Percentiles rank a stretch among this genome's conserved stretches.
Evolutionary conservation across 805 yeast genomes (phyloP).

Genomic region (Yarrowia sp.): DNA sequence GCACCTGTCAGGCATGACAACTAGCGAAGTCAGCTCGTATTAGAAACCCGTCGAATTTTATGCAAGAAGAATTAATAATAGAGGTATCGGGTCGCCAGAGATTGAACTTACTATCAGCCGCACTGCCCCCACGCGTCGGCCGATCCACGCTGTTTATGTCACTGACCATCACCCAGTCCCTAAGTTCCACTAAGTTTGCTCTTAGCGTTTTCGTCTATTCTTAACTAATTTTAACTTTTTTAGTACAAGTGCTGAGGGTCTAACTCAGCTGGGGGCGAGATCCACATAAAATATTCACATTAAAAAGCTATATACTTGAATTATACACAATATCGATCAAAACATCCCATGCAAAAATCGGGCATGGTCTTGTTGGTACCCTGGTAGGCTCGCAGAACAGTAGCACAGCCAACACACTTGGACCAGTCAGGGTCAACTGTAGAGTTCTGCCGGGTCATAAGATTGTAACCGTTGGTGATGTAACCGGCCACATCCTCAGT

Average conservation of each 20-base stretch:
- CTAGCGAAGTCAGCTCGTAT: not conserved
- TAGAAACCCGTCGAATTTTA: not conserved
- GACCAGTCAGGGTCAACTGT: constrained; percentile 69
- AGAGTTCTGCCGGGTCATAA: constrained; percentile 62
- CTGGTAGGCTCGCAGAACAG: constrained; percentile 57
- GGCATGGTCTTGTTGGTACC: constrained; percentile 13
- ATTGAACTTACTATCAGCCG: no score
- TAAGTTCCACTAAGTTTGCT: no score
- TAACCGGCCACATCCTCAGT: constrained; percentile 57
- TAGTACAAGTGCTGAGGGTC: no score
- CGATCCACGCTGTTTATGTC: no score
- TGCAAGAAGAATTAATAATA: not conserved
- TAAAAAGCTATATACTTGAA: not conserved
- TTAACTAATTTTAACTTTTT: no score
- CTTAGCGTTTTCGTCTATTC: no score
- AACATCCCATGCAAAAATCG: constrained; percentile 13
- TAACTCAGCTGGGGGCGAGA: no score
- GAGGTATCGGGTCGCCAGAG: not conserved
- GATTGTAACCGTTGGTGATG: constrained; percentile 74
- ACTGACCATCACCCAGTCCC: no score
- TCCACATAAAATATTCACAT: not conserved
- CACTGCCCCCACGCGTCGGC: no score
- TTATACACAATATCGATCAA: constrained; percentile 4
- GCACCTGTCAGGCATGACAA: not conserved
- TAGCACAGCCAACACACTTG: constrained; percentile 79